Percentiles rank a stretch among this genome's conserved stretches.
Conservation (phyloP, 441 rosid species). For the Melastoma candidum region DNA sequence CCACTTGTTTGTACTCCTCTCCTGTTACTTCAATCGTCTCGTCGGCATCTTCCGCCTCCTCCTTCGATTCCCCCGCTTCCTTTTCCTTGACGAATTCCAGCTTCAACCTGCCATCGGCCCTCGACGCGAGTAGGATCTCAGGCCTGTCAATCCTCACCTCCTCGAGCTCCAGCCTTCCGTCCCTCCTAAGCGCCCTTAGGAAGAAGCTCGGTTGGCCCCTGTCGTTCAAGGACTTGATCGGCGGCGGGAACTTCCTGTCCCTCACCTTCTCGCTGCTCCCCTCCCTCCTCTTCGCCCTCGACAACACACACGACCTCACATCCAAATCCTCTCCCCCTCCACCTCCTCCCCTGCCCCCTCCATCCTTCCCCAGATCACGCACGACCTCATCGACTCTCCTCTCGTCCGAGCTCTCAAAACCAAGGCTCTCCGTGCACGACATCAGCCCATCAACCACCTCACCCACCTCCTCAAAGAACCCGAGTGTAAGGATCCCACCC, state of each 20-base stretch:
- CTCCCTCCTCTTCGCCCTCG: conserved; percentile 18
- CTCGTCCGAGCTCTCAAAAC: conserved; percentile 75
- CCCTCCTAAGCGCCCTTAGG: conserved; percentile 50
- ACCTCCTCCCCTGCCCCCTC: background rate
- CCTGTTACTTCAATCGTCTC: conserved; percentile 11
- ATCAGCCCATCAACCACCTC: conserved; percentile 36
- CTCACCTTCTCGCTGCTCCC: conserved; percentile 13
- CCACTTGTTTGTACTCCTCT: conserved; percentile 10
- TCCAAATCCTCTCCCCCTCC: background rate
- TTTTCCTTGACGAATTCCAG: conserved; percentile 38
- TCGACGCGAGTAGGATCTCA: conserved; percentile 40
- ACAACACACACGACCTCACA: conserved; percentile 4
- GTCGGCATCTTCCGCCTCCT: conserved; percentile 8
- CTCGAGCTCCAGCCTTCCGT: conserved; percentile 61
- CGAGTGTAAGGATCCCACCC: conserved; percentile 13
- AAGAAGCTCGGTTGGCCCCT: conserved; percentile 51
- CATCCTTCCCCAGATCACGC: conserved; percentile 1
- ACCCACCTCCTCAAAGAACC: conserved; percentile 37
- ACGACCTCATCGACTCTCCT: conserved; percentile 25
- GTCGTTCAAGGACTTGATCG: conserved; percentile 46
- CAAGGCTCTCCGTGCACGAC: conserved; percentile 81
- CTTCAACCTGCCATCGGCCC: conserved; percentile 57
- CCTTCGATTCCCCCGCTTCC: conserved; percentile 6
- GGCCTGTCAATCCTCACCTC: conserved; percentile 50
- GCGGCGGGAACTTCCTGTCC: conserved; percentile 44